Percentiles rank a stretch among this genome's conserved stretches.
These are phyloP conservation scores for Mycosarcoma maydis DNA, from an alignment of 1,284 basidiomycete genomes.

Conservation along the genomic window DNA sequence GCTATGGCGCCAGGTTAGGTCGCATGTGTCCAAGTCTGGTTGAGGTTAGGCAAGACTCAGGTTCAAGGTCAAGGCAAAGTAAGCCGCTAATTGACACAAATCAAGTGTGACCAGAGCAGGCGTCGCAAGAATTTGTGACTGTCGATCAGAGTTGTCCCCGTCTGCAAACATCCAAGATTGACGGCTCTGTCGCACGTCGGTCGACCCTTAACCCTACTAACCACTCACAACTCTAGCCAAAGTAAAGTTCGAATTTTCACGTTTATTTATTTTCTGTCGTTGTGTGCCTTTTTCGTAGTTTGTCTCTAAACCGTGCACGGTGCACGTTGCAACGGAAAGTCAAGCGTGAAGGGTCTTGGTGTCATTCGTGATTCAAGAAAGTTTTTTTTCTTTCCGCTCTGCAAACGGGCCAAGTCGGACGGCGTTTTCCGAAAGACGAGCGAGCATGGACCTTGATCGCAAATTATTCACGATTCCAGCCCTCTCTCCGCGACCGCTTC, in stretches of 20 bases:
- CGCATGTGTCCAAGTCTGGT: too few relatives aligned
- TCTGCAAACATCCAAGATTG: too few relatives aligned
- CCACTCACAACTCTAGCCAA: too few relatives aligned
- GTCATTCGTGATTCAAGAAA: background rate
- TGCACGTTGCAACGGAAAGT: constrained; percentile 4
- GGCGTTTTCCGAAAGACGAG: constrained; percentile 17
- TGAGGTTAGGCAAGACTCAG: too few relatives aligned
- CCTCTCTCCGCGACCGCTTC: background rate
- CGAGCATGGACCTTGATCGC: constrained; percentile 2
- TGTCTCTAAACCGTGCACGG: constrained; percentile 5
- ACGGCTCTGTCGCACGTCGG: constrained; percentile 4
- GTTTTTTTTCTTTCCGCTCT: background rate
- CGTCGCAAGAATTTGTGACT: too few relatives aligned
- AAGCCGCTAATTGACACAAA: too few relatives aligned
- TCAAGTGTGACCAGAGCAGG: background rate
- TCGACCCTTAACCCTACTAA: too few relatives aligned
- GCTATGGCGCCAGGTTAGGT: too few relatives aligned
- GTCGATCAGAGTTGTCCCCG: too few relatives aligned
- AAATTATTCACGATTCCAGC: background rate
- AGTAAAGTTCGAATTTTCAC: constrained; percentile 17
- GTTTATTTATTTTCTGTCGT: too few relatives aligned
- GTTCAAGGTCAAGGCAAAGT: too few relatives aligned
- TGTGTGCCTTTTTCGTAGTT: background rate
- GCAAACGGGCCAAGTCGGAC: constrained; percentile 20
- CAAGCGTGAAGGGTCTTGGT: constrained; percentile 7